Evolutionary conservation across 345 rosid genomes (phyloP).

Genomic region (Carallia brachiata): DNA sequence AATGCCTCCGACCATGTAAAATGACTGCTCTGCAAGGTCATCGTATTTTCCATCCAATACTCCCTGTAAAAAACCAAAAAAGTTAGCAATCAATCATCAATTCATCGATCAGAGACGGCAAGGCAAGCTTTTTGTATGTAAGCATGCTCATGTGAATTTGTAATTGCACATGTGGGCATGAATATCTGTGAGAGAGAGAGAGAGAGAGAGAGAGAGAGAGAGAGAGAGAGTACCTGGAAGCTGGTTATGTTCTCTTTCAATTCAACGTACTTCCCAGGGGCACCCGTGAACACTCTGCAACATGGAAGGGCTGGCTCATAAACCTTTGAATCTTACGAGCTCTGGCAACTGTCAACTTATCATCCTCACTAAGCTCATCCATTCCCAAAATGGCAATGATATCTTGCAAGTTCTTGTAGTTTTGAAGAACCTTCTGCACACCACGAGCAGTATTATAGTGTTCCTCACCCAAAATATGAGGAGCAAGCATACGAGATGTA

Average conservation of each 20-base stretch:
- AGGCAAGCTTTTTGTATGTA: too few species aligned
- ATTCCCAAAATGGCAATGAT: constrained; percentile 97
- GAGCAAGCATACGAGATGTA: constrained; percentile 97
- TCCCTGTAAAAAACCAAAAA: constrained; percentile 40
- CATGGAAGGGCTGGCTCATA: constrained; percentile 99
- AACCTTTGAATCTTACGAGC: constrained; percentile 95
- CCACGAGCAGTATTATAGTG: constrained; percentile 98
- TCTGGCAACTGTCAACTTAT: constrained; percentile 90
- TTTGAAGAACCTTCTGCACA: constrained; percentile 94
- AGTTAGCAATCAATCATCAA: background rate
- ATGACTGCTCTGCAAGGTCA: constrained; percentile 77
- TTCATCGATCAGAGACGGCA: background rate
- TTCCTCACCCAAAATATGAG: constrained; percentile 87
- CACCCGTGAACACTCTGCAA: constrained; percentile 99
- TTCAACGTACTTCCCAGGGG: constrained; percentile 94
- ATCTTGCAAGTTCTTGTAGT: constrained; percentile 98
- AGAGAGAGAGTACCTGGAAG: constrained; percentile 67
- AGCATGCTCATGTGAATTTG: background rate
- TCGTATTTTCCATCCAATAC: constrained; percentile 85
- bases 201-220: background rate
- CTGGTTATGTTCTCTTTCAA: constrained; percentile 85
- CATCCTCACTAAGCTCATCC: constrained; percentile 99
- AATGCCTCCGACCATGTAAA: constrained; percentile 87
- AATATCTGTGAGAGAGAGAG: background rate
- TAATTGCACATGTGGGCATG: background rate